Percentiles rank a stretch among this genome's conserved stretches.
Conservation (phyloP, 2,329 filamentous ascomycete genomes). For the Exophiala bonariae region DNA sequence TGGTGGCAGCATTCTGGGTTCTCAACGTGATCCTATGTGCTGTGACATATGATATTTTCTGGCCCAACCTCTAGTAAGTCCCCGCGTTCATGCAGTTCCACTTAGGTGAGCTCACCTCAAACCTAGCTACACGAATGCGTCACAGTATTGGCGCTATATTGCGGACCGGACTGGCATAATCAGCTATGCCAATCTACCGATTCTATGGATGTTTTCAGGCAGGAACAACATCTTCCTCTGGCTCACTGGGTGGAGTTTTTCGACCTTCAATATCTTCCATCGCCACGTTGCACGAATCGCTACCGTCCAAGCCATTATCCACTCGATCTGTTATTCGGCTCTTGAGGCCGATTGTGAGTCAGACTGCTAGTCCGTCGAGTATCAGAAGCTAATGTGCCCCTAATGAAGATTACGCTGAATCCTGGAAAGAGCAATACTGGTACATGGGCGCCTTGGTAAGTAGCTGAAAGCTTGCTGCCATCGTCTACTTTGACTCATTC, state of each 20-base stretch:
- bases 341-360: conserved; percentile 14
- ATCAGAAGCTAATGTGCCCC: background rate
- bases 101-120: conserved; percentile 25
- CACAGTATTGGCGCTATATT: conserved; percentile 54
- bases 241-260: conserved; percentile 69
- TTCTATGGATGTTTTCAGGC: conserved; percentile 66
- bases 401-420: conserved; percentile 2
- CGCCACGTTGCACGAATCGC: conserved; percentile 65
- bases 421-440: conserved; percentile 38
- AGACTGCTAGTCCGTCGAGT: background rate
- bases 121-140: conserved; percentile 12
- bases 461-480: background rate
- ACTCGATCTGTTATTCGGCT: conserved; percentile 60
- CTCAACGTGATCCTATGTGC: conserved; percentile 45
- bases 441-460: conserved; percentile 38
- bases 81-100: no score
- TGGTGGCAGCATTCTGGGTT: conserved; percentile 45
- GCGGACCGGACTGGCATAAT: conserved; percentile 65
- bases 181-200: conserved; percentile 62
- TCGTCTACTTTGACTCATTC: background rate
- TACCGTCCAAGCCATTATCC: conserved; percentile 61
- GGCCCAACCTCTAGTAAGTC: conserved; percentile 35
- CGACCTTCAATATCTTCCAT: conserved; percentile 67
- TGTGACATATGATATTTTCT: conserved; percentile 46
- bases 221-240: conserved; percentile 66